These are phyloP conservation scores for Hypocrella siamensis DNA, from an alignment of 2,329 filamentous ascomycete species.

Conservation along the genomic window DNA sequence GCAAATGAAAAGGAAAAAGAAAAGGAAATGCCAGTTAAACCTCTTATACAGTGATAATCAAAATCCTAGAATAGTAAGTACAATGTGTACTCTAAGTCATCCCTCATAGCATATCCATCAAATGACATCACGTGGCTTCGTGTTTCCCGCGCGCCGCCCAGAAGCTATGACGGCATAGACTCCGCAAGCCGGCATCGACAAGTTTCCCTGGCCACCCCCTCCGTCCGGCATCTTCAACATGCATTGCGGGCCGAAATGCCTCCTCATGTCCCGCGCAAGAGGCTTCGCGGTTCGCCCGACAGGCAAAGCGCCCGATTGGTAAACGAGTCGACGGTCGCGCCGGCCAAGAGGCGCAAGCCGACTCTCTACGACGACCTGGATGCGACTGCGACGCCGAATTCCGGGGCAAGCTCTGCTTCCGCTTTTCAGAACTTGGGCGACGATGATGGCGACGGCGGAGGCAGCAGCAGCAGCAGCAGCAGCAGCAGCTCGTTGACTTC, in stretches of 20 bases:
- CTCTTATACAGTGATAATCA: too few relatives aligned
- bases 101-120: too few relatives aligned
- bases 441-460: slow-evolving; percentile 25
- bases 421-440: slow-evolving; percentile 27
- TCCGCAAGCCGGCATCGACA: too few relatives aligned
- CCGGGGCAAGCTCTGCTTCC: slow-evolving; percentile 25
- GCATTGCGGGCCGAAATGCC: slow-evolving; percentile 36
- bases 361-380: slow-evolving; percentile 49
- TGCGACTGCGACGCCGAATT: slow-evolving; percentile 26
- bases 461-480: background rate
- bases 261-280: slow-evolving; percentile 52
- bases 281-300: slow-evolving; percentile 32
- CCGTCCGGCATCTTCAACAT: slow-evolving; percentile 6
- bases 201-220: too few relatives aligned
- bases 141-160: slow-evolving; percentile 8
- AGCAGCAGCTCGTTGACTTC: slow-evolving; percentile 30
- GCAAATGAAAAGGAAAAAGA: too few relatives aligned
- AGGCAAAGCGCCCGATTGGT: slow-evolving; percentile 7
- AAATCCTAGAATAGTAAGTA: too few relatives aligned
- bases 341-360: slow-evolving; percentile 25
- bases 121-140: slow-evolving; percentile 13
- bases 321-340: background rate
- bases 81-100: too few relatives aligned
- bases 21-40: too few relatives aligned
- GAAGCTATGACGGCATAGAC: slow-evolving; percentile 13